Evolutionary conservation across 306 rosid species (phyloP).

Genomic region (Prunus davidiana): DNA sequence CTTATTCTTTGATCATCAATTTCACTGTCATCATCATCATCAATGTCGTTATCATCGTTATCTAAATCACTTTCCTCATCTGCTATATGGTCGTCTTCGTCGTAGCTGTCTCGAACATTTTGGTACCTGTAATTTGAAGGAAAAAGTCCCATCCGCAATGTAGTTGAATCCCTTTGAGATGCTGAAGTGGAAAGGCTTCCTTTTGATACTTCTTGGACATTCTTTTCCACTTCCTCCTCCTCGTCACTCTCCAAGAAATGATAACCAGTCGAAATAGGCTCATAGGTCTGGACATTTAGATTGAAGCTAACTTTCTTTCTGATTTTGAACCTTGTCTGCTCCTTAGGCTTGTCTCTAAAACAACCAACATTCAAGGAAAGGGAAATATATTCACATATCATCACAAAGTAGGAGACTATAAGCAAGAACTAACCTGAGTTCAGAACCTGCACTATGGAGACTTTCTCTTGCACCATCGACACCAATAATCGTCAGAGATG

Average conservation of each 20-base stretch:
- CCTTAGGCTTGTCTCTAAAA: constrained; percentile 52
- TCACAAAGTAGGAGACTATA: background rate
- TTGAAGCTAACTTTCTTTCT: constrained; percentile 89
- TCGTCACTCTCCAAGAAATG: constrained; percentile 42
- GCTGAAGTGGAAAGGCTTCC: constrained; percentile 24
- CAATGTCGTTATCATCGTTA: constrained; percentile 25
- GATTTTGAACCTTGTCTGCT: constrained; percentile 45
- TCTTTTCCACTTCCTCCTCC: constrained; percentile 37
- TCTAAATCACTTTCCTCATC: constrained; percentile 55
- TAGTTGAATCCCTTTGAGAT: constrained; percentile 21
- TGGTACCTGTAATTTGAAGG: constrained; percentile 74
- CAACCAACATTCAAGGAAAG: constrained; percentile 18
- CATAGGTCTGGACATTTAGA: constrained; percentile 74
- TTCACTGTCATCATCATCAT: constrained; percentile 34
- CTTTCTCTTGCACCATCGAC: constrained; percentile 27
- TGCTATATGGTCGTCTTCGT: constrained; percentile 52
- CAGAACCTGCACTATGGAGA: constrained; percentile 23
- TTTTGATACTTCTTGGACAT: constrained; percentile 15
- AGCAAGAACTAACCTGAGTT: constrained; percentile 41
- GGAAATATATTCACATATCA: background rate
- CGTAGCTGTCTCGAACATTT: constrained; percentile 49
- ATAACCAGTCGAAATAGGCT: constrained; percentile 55
- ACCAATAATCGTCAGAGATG: constrained; percentile 23
- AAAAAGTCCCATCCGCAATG: constrained; percentile 25
- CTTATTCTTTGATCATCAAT: constrained; percentile 20